Base-by-base conservation (phyloP, 805 yeast genomes). In the Sporopachydermia quercuum region DNA sequence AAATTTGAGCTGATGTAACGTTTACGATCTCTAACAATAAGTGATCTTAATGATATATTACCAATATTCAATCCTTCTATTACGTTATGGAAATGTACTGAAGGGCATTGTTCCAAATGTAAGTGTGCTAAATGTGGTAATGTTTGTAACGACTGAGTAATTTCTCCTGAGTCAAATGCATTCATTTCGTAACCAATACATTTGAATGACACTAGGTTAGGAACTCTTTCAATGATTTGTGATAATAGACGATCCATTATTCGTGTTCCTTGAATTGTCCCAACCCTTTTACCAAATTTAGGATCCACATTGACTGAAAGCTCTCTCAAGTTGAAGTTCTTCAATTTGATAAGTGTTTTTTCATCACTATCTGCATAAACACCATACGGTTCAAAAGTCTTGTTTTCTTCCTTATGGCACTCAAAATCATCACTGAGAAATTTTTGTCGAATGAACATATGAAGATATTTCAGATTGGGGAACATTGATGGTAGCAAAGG, bases 91-190 rank as follows among this genome's bases (percentile, higher is more conserved):
- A 23, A 23, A n/a, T 23, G 8, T n/a, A 23, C 13, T 23, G 30
- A 23, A 23, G 30, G 30, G 30, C 30, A 23, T n/a, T 23, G 30
- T n/a, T 23, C 30, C 30, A 23, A n/a, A n/a, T 23, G 30, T 23
- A 23, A n/a, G n/a, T 23, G 13, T 8, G n/a, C 30, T 23, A 23
- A n/a, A n/a, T 23, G 8, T 23, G 8, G 8, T 8, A 23, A n/a
- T n/a, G 30, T 23, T 23, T 8, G 13, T 23, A 23, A 23, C 8
- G 30, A 8, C n/a, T 23, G 13, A 8, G 30, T 23, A 8, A 23
- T n/a, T 23, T 23, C 30, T 23, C 8, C 30, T 23, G 30, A 8
- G n/a, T 23, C 30, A 23, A 8, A 23, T 23, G n/a, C n/a, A n/a
- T 23, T 23, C 30, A 23, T 23, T n/a, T 23, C 30, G n/a, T 23